Conservation (phyloP, 2,329 filamentous ascomycete genomes). For the Fusarium guadeloupense region DNA sequence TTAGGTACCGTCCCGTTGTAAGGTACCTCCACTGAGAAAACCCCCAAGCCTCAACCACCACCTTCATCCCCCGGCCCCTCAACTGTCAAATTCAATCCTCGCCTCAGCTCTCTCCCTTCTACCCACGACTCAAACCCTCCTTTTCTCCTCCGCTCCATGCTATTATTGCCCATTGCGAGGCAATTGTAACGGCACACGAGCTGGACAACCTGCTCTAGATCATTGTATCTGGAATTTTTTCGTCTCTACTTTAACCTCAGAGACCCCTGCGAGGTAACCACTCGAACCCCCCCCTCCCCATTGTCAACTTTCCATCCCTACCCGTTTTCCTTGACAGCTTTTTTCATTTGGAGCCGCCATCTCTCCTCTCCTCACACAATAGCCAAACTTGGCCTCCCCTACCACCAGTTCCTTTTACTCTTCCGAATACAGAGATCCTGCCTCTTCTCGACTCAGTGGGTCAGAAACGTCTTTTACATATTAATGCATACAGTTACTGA, state of each 20-base stretch:
- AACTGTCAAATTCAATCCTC: constrained; percentile 44
- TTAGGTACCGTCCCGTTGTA: not conserved
- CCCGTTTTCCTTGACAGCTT: constrained; percentile 28
- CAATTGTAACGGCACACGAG: constrained; percentile 50
- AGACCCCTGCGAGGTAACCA: constrained; percentile 44
- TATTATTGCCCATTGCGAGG: constrained; percentile 52
- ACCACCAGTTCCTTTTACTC: constrained; percentile 5
- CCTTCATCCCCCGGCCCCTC: constrained; percentile 33
- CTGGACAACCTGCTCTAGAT: constrained; percentile 48
- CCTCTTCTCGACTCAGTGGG: constrained; percentile 4
- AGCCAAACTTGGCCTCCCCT: constrained; percentile 13
- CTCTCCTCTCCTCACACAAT: constrained; percentile 37
- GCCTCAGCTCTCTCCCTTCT: constrained; percentile 44
- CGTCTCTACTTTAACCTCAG: too few species aligned
- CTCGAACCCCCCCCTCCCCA: constrained; percentile 27
- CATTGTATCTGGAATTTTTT: constrained; percentile 34
- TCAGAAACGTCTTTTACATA: constrained; percentile 27
- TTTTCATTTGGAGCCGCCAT: constrained; percentile 31
- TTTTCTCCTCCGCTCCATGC: constrained; percentile 46
- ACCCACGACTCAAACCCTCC: constrained; percentile 38
- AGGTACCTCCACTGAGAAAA: constrained; percentile 43
- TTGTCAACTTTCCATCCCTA: constrained; percentile 34
- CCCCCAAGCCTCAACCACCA: constrained; percentile 52
- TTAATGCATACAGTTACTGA: constrained; percentile 35
- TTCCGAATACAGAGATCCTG: constrained; percentile 6